Base-by-base conservation (phyloP, 768 basidiomycete genomes). In the Lactarius psammicola region DNA sequence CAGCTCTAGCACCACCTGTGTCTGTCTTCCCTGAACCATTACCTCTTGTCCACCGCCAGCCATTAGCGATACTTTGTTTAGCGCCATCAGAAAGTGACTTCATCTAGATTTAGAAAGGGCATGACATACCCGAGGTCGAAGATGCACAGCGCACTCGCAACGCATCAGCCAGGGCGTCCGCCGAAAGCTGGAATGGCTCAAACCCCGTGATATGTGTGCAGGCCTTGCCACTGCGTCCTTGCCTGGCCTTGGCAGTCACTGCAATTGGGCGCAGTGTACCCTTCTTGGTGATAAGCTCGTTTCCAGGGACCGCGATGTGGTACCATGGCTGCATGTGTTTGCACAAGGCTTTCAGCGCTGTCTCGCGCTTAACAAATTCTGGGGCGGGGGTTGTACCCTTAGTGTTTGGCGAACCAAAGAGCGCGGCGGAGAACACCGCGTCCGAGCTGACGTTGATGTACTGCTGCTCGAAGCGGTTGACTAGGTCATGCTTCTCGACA, bases 1-100 rank as follows among this genome's bases (percentile, higher is more conserved):
- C 66, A 92, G 82, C 4, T 90, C 88, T 15, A 81, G 78, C 13
- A 94, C 88, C 2, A 80, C 77, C 68, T 83, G 82, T n/a, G 81
- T 79, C 71, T 96, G 94, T 67, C 90, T 90, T 2, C 95, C 95
- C 72, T 96, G 95, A 0, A 96, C 87, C 67, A 90, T 78, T 10
- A 97, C 86, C 71, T 95, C 91, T 59, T 83, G 70, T 2, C 83
- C 84, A 1, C 83, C 77, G 0, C 88, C 87, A 5, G 78, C 79
- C 20, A 82, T 62, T 0, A 86, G 84, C 0, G 86, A 82, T 17
- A 88, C 90, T 91, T 70, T 38, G 7, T 20, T 4, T 31, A 55
- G 56, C n/a, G 23, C 57, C 30, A 28, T 51, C 49, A 63, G 36
- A 36, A 58, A 42, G 4, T 3, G 11, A 11, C 4, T 23, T 31